Evolutionary conservation across 352 stramenopile species (phyloP).

Genomic region (Pythium monospermum): DNA sequence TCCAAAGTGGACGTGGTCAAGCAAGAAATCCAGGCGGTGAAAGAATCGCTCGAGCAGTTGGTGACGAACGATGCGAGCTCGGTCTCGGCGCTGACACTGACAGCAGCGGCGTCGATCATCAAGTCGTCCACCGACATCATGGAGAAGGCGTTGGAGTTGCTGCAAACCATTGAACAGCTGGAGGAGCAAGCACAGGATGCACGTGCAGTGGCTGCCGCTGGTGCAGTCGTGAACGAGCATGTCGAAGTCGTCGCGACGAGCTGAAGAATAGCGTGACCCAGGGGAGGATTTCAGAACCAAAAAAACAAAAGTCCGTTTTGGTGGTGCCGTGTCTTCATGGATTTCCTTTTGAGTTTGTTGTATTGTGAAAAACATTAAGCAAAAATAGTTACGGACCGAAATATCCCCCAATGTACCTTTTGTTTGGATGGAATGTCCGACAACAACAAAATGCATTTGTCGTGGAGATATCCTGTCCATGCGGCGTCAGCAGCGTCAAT

Average conservation of each 20-base stretch:
- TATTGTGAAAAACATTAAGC: too few species aligned
- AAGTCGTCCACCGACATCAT: constrained; percentile 49
- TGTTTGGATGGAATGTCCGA: too few species aligned
- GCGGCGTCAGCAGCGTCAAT: too few species aligned
- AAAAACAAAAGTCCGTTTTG: constrained; percentile 8
- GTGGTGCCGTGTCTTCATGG: neutral
- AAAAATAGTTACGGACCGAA: too few species aligned
- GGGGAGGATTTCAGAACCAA: constrained; percentile 17
- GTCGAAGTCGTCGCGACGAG: constrained; percentile 11
- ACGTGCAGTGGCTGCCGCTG: neutral
- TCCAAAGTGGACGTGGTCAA: constrained; percentile 44
- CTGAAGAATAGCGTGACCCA: constrained; percentile 12
- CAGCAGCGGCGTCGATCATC: constrained; percentile 47
- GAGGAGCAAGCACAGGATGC: constrained; percentile 13
- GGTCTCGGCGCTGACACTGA: constrained; percentile 50
- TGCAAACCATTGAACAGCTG: constrained; percentile 40
- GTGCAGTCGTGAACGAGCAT: neutral
- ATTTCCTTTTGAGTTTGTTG: constrained; percentile 26
- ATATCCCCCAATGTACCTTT: too few species aligned
- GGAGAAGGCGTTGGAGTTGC: constrained; percentile 48
- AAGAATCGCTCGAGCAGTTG: constrained; percentile 15
- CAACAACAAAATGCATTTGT: too few species aligned
- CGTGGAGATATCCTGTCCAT: too few species aligned
- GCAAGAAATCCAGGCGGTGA: constrained; percentile 34
- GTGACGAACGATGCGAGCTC: constrained; percentile 15